Evolutionary conservation across 805 yeast genomes (phyloP).

Genomic region (Zygoascus bituminiphila): DNA sequence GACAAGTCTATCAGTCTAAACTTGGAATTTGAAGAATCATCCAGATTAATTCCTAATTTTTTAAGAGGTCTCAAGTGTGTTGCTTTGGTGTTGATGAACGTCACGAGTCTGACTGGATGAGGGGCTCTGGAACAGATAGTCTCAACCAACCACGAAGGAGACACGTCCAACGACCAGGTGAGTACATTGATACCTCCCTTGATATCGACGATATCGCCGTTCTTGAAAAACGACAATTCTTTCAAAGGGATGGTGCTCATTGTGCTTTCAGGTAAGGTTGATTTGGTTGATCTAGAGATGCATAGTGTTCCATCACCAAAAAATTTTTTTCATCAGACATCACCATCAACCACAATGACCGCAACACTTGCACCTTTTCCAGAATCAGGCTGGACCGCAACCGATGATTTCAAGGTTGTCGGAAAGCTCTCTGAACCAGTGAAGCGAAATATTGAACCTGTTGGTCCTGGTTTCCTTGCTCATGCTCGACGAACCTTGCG

Average conservation of each 20-base stretch:
- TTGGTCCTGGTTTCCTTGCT: conserved; percentile 90
- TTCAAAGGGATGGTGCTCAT: not conserved
- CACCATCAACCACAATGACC: not conserved
- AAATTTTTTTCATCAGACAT: conserved; percentile 1
- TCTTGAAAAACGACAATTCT: conserved; percentile 8
- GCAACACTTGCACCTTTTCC: conserved; percentile 21
- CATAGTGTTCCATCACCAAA: not conserved
- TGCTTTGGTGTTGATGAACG: conserved; percentile 7
- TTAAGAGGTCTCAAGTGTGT: conserved; percentile 3
- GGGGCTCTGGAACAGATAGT: conserved; percentile 5
- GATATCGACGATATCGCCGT: conserved; percentile 2
- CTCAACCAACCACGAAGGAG: conserved; percentile 16
- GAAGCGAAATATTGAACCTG: conserved; percentile 80
- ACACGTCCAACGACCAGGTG: conserved; percentile 10
- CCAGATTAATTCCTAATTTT: conserved; percentile 6
- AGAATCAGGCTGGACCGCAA: conserved; percentile 17
- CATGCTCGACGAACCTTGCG: conserved; percentile 93
- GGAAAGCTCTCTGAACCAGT: conserved; percentile 25
- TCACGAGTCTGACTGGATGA: conserved; percentile 7
- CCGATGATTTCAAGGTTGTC: conserved; percentile 23
- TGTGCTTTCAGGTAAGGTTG: not conserved
- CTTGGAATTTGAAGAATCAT: not conserved
- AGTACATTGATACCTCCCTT: conserved; percentile 4
- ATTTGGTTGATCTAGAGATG: not conserved
- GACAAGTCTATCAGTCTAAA: conserved; percentile 15